Conservation (phyloP, 768 basidiomycete genomes). For the Wakefieldia striispora region DNA sequence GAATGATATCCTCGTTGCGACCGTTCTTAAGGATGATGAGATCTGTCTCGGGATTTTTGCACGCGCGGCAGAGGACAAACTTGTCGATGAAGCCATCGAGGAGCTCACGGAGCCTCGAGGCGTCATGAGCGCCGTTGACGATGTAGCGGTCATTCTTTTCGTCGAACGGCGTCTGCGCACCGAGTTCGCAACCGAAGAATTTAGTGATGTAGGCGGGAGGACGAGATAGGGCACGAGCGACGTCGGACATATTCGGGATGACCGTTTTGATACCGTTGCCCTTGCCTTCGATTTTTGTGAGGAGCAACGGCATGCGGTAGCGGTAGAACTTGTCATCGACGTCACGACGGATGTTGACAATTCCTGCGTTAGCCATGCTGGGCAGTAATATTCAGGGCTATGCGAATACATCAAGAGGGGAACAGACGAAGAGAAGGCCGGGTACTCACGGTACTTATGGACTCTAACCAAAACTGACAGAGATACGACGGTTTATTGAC, state of each 20-base stretch:
- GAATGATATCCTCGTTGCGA: slow-evolving; percentile 77
- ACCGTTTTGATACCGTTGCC: slow-evolving; percentile 99
- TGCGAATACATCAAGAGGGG: neutral
- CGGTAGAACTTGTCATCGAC: slow-evolving; percentile 97
- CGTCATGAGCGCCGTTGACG: slow-evolving; percentile 96
- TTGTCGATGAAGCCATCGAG: slow-evolving; percentile 98
- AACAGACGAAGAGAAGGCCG: neutral
- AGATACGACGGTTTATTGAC: slow-evolving; percentile 68
- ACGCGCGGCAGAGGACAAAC: slow-evolving; percentile 93
- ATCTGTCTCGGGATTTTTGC: slow-evolving; percentile 99
- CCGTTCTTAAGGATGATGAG: slow-evolving; percentile 86
- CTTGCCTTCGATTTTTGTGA: slow-evolving; percentile 97
- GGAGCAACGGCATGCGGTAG: slow-evolving; percentile 94
- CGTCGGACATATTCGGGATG: slow-evolving; percentile 97
- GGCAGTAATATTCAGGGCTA: slow-evolving; percentile 62
- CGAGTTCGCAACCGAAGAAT: slow-evolving; percentile 98
- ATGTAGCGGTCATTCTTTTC: slow-evolving; percentile 98
- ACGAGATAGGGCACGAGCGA: slow-evolving; percentile 91
- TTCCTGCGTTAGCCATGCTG: slow-evolving; percentile 80
- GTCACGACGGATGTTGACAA: slow-evolving; percentile 93
- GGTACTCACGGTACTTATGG: slow-evolving; percentile 50
- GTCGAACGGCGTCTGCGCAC: slow-evolving; percentile 95
- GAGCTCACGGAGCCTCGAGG: slow-evolving; percentile 87
- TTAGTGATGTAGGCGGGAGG: slow-evolving; percentile 97
- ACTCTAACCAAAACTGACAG: slow-evolving; percentile 51